Evolutionary conservation across 2,329 filamentous ascomycete species (phyloP).

Genomic region (Penicillium sp.): DNA sequence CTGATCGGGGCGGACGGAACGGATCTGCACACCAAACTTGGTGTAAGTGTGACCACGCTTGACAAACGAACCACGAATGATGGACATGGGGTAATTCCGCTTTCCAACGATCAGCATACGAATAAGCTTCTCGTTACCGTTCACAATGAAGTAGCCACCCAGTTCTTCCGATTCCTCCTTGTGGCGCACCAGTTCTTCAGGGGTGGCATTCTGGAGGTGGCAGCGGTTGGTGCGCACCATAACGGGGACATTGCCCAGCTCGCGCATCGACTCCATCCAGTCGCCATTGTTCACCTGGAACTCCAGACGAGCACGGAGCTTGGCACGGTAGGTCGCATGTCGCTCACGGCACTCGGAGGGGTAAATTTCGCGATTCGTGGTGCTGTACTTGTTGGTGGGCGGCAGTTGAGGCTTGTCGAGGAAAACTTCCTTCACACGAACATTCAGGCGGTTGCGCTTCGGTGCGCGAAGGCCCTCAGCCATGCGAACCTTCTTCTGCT

Average conservation of each 20-base stretch:
- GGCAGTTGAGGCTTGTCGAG: constrained; percentile 81
- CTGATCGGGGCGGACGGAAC: constrained; percentile 93
- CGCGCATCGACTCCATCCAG: constrained; percentile 76
- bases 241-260: constrained; percentile 85
- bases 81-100: constrained; percentile 93
- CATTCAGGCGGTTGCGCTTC: constrained; percentile 69
- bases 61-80: constrained; percentile 84
- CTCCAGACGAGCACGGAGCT: constrained; percentile 78
- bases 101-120: constrained; percentile 87
- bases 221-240: constrained; percentile 95
- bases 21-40: constrained; percentile 83
- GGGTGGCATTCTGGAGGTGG: constrained; percentile 83
- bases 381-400: constrained; percentile 76
- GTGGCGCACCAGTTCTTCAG: constrained; percentile 74
- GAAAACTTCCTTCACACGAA: constrained; percentile 78
- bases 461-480: constrained; percentile 58
- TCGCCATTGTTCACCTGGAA: constrained; percentile 86
- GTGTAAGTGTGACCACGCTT: constrained; percentile 87
- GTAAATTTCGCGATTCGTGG: constrained; percentile 77
- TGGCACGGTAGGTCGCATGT: constrained; percentile 86
- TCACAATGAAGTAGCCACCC: constrained; percentile 95
- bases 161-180: constrained; percentile 97
- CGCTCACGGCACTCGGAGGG: constrained; percentile 93
- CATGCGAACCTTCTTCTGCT: constrained; percentile 38
- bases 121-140: constrained; percentile 95